Evolutionary conservation across 495 filamentous ascomycete species (phyloP).

Genomic region (Hypoxylon crocopeplum): DNA sequence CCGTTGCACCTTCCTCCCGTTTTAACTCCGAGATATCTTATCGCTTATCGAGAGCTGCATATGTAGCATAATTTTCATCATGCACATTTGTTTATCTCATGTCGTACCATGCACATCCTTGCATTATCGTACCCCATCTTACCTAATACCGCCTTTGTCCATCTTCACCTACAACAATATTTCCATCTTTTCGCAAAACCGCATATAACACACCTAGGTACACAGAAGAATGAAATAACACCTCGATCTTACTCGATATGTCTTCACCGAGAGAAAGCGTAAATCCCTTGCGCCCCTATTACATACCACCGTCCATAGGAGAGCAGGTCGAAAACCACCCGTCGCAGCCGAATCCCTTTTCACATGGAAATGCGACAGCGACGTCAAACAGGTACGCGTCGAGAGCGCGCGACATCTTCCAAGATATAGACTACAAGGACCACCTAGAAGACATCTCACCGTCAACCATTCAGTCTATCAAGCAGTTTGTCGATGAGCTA

Average conservation of each 20-base stretch:
- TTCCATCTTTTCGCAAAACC: neutral
- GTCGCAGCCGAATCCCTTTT: constrained; percentile 51
- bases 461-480: constrained; percentile 72
- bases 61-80: neutral
- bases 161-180: constrained; percentile 9
- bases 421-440: constrained; percentile 87
- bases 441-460: constrained; percentile 81
- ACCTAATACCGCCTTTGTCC: constrained; percentile 23
- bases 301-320: constrained; percentile 83
- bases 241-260: constrained; percentile 43
- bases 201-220: too few species aligned
- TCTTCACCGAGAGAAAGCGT: constrained; percentile 61
- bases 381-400: constrained; percentile 64
- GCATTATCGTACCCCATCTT: constrained; percentile 4
- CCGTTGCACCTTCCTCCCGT: too few species aligned
- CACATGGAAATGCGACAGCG: constrained; percentile 53
- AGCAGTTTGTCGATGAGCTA: constrained; percentile 76
- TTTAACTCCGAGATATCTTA: constrained; percentile 16
- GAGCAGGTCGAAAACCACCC: constrained; percentile 54
- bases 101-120: too few species aligned
- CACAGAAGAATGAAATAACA: neutral
- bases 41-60: constrained; percentile 3
- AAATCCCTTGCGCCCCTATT: constrained; percentile 94
- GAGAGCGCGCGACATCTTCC: constrained; percentile 82
- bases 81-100: too few species aligned